These are phyloP conservation scores for Pelargonium fulgidum DNA, from an alignment of 441 rosid species.

Conservation along the genomic window DNA sequence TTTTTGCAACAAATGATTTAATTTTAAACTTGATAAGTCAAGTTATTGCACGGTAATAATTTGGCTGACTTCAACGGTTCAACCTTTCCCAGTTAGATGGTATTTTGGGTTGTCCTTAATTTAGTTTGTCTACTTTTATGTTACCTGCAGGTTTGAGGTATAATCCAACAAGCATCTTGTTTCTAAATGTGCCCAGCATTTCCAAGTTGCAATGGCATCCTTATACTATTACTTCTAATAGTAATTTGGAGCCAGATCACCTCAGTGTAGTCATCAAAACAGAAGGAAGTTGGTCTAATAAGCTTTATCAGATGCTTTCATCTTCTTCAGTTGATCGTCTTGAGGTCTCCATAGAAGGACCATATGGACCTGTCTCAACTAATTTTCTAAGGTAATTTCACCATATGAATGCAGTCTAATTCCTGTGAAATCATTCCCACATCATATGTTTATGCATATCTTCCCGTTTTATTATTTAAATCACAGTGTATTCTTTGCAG, in stretches of 20 bases:
- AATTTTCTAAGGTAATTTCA: constrained; percentile 35
- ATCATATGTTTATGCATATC: not conserved
- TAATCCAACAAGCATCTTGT: constrained; percentile 40
- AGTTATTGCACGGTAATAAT: too few relatives aligned
- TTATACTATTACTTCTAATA: constrained; percentile 41
- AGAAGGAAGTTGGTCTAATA: constrained; percentile 50
- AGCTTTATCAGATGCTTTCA: constrained; percentile 38
- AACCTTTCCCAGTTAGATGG: too few relatives aligned
- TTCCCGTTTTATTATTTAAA: not conserved
- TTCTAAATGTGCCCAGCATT: constrained; percentile 43
- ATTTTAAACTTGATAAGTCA: not conserved
- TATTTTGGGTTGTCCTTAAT: too few relatives aligned
- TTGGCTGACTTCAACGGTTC: too few relatives aligned
- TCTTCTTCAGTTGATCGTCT: constrained; percentile 37
- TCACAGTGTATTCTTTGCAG: constrained; percentile 26
- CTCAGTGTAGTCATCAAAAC: constrained; percentile 40
- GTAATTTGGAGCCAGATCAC: constrained; percentile 41
- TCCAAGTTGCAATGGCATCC: constrained; percentile 62
- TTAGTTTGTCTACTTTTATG: not conserved
- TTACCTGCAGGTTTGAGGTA: constrained; percentile 30
- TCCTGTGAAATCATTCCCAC: constrained; percentile 1
- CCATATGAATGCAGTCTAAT: not conserved
- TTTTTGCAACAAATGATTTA: constrained; percentile 2
- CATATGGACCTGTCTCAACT: constrained; percentile 47
- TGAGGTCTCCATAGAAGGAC: constrained; percentile 44